Evolutionary conservation across 2,329 filamentous ascomycete species (phyloP).

Genomic region (Apiospora hydei): DNA sequence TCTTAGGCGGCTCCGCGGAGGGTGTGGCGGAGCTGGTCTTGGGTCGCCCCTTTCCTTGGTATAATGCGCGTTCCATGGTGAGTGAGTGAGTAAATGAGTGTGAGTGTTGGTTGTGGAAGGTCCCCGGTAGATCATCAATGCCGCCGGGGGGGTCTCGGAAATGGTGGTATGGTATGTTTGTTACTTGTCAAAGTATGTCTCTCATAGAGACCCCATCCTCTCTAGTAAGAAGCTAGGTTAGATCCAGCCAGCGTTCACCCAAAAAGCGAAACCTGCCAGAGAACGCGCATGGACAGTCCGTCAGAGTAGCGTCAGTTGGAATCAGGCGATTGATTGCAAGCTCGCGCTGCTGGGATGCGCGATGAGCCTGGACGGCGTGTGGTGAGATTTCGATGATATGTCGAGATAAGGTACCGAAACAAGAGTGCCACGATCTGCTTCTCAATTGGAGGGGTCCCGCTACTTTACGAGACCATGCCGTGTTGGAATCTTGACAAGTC

Average conservation of each 20-base stretch:
- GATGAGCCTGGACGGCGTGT: not conserved
- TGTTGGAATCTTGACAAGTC: not conserved
- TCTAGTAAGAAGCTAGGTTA: not conserved
- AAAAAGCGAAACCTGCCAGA: slow-evolving; percentile 9
- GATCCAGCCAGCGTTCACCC: not conserved
- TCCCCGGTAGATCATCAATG: slow-evolving; percentile 7
- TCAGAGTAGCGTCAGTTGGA: not conserved
- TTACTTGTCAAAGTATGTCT: not conserved
- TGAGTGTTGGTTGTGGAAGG: not conserved
- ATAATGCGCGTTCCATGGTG: no score
- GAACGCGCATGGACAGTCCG: not conserved
- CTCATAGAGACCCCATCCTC: slow-evolving; percentile 7
- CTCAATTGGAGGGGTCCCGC: slow-evolving; percentile 18
- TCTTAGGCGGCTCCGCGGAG: slow-evolving; percentile 37
- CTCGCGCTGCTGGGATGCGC: not conserved
- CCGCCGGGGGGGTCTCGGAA: not conserved
- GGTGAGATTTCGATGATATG: slow-evolving; percentile 6
- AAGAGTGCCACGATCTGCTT: slow-evolving; percentile 4
- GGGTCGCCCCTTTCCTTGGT: not conserved
- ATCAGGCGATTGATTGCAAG: not conserved
- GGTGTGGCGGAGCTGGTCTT: not conserved
- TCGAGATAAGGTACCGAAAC: slow-evolving; percentile 24
- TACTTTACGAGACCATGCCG: slow-evolving; percentile 21
- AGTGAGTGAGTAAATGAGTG: not conserved
- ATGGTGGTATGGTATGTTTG: not conserved